A percentile compares a stretch with the other conserved stretches of the same genome.
phyloP scores from a whole-genome alignment of 345 rosid genomes.

The Lumnitzera littorea region DNA sequence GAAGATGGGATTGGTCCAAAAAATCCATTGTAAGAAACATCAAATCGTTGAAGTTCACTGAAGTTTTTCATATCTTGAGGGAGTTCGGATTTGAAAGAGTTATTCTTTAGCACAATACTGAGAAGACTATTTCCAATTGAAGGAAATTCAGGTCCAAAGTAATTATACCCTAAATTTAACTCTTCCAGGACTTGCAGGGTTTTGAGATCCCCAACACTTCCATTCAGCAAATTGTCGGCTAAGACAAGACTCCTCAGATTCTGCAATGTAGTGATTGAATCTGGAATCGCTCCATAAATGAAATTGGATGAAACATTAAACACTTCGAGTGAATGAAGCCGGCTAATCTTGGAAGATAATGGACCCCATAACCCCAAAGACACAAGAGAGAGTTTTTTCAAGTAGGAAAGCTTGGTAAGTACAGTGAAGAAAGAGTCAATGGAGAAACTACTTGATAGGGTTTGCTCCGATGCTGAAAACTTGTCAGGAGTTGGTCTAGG shows the following conservation, averaged over 20 bases:
- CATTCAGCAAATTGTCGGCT: conserved; percentile 51
- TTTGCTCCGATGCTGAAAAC: conserved; percentile 19
- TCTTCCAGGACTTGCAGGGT: conserved; percentile 35
- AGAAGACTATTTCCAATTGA: conserved; percentile 37
- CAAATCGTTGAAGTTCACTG: conserved; percentile 42
- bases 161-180: conserved; percentile 49
- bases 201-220: conserved; percentile 56
- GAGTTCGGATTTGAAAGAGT: conserved; percentile 57
- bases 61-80: conserved; percentile 36
- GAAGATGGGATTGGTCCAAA: conserved; percentile 51
- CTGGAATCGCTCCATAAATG: conserved; percentile 56
- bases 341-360: conserved; percentile 46
- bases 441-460: conserved; percentile 44
- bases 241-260: conserved; percentile 55
- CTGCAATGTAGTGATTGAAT: conserved; percentile 35
- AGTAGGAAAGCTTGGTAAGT: conserved; percentile 53
- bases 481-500: conserved; percentile 11
- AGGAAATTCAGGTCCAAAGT: conserved; percentile 62
- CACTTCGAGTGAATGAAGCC: conserved; percentile 42
- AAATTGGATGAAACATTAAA: conserved; percentile 71
- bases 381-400: conserved; percentile 55
- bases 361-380: conserved; percentile 79
- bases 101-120: conserved; percentile 39
- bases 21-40: conserved; percentile 52
- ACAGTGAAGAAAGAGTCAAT: conserved; percentile 61